phyloP scores from a whole-genome alignment of 805 yeast genomes.

The Wickerhamiella spandovensis region DNA sequence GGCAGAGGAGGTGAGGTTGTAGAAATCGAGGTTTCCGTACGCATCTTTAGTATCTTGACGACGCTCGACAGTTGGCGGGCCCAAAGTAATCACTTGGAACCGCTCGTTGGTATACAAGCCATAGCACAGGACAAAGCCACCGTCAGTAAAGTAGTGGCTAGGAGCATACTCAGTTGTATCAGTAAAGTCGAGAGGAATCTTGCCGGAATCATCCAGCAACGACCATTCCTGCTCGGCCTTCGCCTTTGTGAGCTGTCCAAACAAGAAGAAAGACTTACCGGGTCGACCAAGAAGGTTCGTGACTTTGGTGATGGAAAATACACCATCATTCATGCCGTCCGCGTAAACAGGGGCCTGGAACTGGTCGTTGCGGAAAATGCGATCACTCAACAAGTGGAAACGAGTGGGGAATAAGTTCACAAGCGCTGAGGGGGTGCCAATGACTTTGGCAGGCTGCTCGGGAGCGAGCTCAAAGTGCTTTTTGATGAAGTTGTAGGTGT shows the following conservation, averaged over 20 bases:
- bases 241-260: constrained; percentile 47
- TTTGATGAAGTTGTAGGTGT: constrained; percentile 24
- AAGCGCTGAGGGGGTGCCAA: constrained; percentile 17
- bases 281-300: constrained; percentile 80
- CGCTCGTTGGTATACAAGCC: constrained; percentile 57
- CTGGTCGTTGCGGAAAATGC: constrained; percentile 60
- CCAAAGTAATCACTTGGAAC: constrained; percentile 62
- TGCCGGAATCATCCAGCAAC: constrained; percentile 71
- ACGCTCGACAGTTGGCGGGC: constrained; percentile 81
- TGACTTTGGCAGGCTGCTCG: constrained; percentile 7
- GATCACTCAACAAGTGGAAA: constrained; percentile 51
- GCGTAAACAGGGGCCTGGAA: constrained; percentile 34
- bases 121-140: constrained; percentile 68
- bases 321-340: not conserved
- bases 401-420: constrained; percentile 30
- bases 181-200: constrained; percentile 45
- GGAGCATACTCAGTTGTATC: constrained; percentile 46
- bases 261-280: constrained; percentile 57
- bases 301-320: constrained; percentile 44
- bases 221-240: constrained; percentile 50
- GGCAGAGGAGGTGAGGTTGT: constrained; percentile 30
- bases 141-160: constrained; percentile 53
- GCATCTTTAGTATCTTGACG: constrained; percentile 53
- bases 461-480: constrained; percentile 40
- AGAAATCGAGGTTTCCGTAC: constrained; percentile 67